Evolutionary conservation across 1,284 basidiomycete species (phyloP).

Genomic region (Dichomitus squalens): DNA sequence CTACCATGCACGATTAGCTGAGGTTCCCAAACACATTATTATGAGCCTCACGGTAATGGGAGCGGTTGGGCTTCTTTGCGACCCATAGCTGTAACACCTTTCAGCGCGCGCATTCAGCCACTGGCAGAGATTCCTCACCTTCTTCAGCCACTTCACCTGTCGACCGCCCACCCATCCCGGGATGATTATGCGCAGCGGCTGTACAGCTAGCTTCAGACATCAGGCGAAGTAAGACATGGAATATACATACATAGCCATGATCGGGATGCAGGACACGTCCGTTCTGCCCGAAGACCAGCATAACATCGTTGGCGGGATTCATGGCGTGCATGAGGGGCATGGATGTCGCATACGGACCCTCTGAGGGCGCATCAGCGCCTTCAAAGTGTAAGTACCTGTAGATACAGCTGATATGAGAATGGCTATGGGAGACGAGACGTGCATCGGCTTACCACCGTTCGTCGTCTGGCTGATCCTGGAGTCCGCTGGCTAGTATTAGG

Average conservation of each 20-base stretch:
- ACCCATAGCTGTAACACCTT: constrained; percentile 20
- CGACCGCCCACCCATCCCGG: constrained; percentile 30
- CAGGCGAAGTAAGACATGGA: no score
- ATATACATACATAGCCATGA: no score
- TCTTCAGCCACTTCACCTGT: constrained; percentile 30
- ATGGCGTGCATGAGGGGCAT: no score
- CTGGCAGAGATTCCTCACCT: constrained; percentile 7
- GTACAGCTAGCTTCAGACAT: no score
- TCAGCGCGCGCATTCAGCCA: neutral
- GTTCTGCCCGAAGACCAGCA: constrained; percentile 29
- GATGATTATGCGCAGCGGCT: neutral
- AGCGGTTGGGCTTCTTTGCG: constrained; percentile 23
- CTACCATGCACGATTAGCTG: constrained; percentile 1
- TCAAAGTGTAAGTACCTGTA: constrained; percentile 21
- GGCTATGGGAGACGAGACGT: neutral
- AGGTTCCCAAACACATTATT: no score
- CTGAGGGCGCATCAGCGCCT: constrained; percentile 26
- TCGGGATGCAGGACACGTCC: constrained; percentile 29
- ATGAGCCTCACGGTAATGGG: constrained; percentile 26
- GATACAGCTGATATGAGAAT: neutral
- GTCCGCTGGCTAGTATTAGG: constrained; percentile 23
- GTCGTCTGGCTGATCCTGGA: constrained; percentile 16
- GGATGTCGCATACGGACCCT: constrained; percentile 28
- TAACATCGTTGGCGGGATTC: constrained; percentile 32
- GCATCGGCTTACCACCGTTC: no score